These are phyloP conservation scores for Solanum bukasovii DNA, from an alignment of 257 asterid genomes.

Conservation along the genomic window DNA sequence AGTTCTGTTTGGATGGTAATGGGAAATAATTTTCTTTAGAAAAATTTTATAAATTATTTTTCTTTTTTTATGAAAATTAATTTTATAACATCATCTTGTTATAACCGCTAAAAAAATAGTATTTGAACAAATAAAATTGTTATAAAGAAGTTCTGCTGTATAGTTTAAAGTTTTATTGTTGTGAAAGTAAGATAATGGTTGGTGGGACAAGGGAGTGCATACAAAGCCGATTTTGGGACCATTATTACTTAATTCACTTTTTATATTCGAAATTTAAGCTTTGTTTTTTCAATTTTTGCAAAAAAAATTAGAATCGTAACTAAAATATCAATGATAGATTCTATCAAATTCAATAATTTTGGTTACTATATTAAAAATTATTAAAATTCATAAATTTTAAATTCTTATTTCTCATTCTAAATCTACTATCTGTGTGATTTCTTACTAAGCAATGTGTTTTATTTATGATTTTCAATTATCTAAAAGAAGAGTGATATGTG, in stretches of 20 bases:
- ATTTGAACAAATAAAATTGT: background rate
- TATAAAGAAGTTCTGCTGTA: background rate
- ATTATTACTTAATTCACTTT: too few species aligned
- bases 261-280: background rate
- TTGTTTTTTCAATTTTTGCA: rapidly evolving
- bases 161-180: background rate
- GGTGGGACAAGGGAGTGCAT: background rate
- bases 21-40: background rate
- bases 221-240: background rate
- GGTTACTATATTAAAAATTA: too few species aligned
- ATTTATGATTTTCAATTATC: background rate
- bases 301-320: too few species aligned
- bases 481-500: background rate
- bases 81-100: too few species aligned
- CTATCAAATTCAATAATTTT: too few species aligned
- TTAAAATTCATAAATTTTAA: too few species aligned
- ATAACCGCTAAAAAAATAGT: background rate
- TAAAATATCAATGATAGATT: rapidly evolving
- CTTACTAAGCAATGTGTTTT: background rate
- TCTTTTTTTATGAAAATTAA: too few species aligned
- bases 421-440: background rate
- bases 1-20: background rate
- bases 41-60: rapidly evolving
- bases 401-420: background rate
- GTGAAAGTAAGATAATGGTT: background rate